These are phyloP conservation scores for Zygoascus sp. DNA, from an alignment of 1,139 yeast species.

Conservation along the genomic window DNA sequence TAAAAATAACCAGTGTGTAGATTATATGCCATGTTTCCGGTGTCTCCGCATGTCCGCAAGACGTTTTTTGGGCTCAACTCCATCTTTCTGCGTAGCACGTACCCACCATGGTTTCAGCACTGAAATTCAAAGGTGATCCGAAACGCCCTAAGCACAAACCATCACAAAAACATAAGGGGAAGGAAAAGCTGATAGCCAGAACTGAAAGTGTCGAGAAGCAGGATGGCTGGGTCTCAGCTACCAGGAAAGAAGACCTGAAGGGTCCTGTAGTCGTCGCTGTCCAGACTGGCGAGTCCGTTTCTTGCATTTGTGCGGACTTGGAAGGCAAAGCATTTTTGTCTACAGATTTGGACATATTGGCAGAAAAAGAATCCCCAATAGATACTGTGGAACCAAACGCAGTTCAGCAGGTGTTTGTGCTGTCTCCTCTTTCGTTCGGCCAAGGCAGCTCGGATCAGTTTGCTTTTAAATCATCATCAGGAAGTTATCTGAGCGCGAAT, in stretches of 20 bases:
- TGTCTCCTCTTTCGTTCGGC: conserved; percentile 28
- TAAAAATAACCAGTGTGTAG: too few species aligned
- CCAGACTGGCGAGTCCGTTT: conserved; percentile 19
- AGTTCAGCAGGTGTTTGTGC: conserved; percentile 40
- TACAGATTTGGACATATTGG: conserved; percentile 23
- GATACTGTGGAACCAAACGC: conserved; percentile 36
- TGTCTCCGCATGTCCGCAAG: neutral
- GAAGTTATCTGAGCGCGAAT: conserved; percentile 34
- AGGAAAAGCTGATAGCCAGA: conserved; percentile 19
- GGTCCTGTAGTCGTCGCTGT: conserved; percentile 37
- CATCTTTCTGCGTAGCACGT: too few species aligned
- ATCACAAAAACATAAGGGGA: conserved; percentile 20
- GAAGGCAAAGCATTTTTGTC: conserved; percentile 24
- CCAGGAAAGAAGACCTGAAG: conserved; percentile 30
- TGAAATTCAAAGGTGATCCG: conserved; percentile 42
- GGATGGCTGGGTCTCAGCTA: conserved; percentile 40
- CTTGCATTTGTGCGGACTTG: conserved; percentile 26
- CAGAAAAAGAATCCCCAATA: conserved; percentile 20
- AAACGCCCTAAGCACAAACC: conserved; percentile 27
- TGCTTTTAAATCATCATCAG: conserved; percentile 36
- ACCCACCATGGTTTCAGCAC: conserved; percentile 42
- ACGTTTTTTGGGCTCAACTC: too few species aligned
- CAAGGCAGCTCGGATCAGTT: conserved; percentile 17
- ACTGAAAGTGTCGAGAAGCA: conserved; percentile 1
- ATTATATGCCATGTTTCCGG: neutral